A percentile compares a stretch with the other conserved stretches of the same genome.
Evolutionary conservation across 768 basidiomycete species (phyloP).

Genomic region (Boletus speciosus): DNA sequence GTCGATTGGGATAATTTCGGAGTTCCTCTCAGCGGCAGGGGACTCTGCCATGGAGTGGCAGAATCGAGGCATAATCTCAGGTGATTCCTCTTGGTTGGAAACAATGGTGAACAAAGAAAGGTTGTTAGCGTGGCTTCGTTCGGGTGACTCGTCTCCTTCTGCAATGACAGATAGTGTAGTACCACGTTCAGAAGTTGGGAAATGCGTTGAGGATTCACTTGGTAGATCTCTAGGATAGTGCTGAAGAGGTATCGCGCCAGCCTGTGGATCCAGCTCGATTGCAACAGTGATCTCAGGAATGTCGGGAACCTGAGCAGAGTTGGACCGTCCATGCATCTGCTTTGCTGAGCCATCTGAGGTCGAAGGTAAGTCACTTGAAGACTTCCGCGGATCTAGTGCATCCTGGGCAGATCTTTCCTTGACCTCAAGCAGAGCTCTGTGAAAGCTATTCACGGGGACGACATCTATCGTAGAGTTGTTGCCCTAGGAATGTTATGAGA

Average conservation of each 20-base stretch:
- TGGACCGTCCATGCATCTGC: neutral
- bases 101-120: neutral
- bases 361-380: neutral
- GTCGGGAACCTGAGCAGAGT: constrained; percentile 2
- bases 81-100: neutral
- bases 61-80: neutral
- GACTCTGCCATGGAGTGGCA: neutral
- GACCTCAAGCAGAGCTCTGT: constrained; percentile 40
- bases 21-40: neutral
- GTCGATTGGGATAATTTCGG: neutral
- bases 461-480: constrained; percentile 38
- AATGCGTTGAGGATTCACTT: constrained; percentile 1
- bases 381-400: neutral
- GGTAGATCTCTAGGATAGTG: neutral
- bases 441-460: constrained; percentile 43
- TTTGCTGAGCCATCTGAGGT: neutral
- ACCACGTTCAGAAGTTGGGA: constrained; percentile 24
- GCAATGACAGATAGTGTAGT: constrained; percentile 65
- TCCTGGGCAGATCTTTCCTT: constrained; percentile 22
- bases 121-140: constrained; percentile 28
- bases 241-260: neutral
- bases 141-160: constrained; percentile 63
- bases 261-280: constrained; percentile 1
- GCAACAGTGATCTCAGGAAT: constrained; percentile 7
- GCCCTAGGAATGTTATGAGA: constrained; percentile 31